Base-by-base conservation (phyloP, 2,329 filamentous ascomycete genomes). In the Pseudohalonectria lignicola region DNA sequence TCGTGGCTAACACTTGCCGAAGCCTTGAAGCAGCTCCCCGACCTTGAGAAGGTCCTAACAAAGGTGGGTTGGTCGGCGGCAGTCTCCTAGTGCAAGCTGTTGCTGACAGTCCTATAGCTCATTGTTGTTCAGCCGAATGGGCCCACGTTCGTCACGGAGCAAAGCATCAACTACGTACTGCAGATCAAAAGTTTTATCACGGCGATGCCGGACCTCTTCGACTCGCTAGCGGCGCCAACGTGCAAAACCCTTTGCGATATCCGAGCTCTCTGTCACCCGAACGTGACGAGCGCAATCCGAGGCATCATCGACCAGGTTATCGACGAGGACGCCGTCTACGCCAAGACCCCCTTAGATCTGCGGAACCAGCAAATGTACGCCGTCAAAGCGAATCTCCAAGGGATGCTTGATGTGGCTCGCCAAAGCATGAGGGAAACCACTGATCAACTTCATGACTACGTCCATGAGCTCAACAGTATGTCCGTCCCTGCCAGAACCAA, bases 291-390 rank as follows among this genome's bases (percentile, higher is more conserved):
- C 15, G 65, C 69, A 1, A 70, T 90, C 3, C 64, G 79, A 32
- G 61, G 70, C 2, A 59, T 82, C 2, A 87, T 98, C 37, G 62
- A 73, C 32, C 61, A 67, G 12, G 75, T 75, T 0, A 79, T 98
- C 47, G 92, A 96, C 45, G 73, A 83, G 8, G 84, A 94, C 53
- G 84, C 87, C 0, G 74, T 70, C 0, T 93, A 83, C 47, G 82
- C 85, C 41, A 84, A 72, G 34, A 76, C 80, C 17, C 82, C 92
- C 1, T 67, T 96, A 4, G 90, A 95, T 44, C 66, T 94, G 40
- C 75, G 88, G 12, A 94, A 95, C 43, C 90, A 96, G 53, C 71
- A 90, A 45, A 85, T 82, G 1, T 95, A 93, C 61, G 90, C 90
- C 17, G 81, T 96, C 23, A 92, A 82, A 62, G n/a, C n/a, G n/a